These are phyloP conservation scores for Croton setiger DNA, from an alignment of 441 rosid species.

Conservation along the genomic window DNA sequence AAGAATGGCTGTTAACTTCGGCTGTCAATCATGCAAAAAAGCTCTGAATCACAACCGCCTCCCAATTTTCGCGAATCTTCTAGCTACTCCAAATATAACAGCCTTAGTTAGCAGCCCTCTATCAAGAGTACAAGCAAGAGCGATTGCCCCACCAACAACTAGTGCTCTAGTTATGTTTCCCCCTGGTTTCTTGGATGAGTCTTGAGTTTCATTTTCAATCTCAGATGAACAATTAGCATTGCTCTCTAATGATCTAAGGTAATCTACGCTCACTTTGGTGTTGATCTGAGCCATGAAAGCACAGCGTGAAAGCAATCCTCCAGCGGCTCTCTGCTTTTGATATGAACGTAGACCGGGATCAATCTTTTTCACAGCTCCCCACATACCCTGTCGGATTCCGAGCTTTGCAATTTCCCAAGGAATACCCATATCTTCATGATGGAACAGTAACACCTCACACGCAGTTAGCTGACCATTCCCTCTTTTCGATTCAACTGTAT, in stretches of 20 bases:
- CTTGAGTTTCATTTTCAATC: constrained; percentile 24
- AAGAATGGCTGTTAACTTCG: neutral
- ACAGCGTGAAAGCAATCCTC: constrained; percentile 48
- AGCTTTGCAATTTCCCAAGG: constrained; percentile 94
- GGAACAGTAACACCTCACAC: constrained; percentile 86
- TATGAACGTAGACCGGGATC: constrained; percentile 81
- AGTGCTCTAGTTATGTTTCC: constrained; percentile 57
- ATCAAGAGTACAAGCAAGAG: constrained; percentile 71
- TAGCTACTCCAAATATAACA: constrained; percentile 67
- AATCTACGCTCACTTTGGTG: constrained; percentile 63
- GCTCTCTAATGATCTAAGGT: constrained; percentile 44
- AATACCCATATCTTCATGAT: constrained; percentile 95
- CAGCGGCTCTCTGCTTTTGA: constrained; percentile 59
- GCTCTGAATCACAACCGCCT: constrained; percentile 47
- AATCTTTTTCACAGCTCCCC: constrained; percentile 96
- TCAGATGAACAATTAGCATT: constrained; percentile 26
- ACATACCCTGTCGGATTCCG: constrained; percentile 93
- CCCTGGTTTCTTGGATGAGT: constrained; percentile 40
- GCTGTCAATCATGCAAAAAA: constrained; percentile 13
- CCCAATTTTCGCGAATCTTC: constrained; percentile 70
- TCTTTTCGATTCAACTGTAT: constrained; percentile 74
- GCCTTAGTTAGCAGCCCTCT: constrained; percentile 81
- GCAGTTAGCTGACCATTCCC: constrained; percentile 78
- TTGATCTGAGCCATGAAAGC: constrained; percentile 80
- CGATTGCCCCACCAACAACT: constrained; percentile 71